Evolutionary conservation across 345 rosid genomes (phyloP).

Genomic region (Salix viminalis): DNA sequence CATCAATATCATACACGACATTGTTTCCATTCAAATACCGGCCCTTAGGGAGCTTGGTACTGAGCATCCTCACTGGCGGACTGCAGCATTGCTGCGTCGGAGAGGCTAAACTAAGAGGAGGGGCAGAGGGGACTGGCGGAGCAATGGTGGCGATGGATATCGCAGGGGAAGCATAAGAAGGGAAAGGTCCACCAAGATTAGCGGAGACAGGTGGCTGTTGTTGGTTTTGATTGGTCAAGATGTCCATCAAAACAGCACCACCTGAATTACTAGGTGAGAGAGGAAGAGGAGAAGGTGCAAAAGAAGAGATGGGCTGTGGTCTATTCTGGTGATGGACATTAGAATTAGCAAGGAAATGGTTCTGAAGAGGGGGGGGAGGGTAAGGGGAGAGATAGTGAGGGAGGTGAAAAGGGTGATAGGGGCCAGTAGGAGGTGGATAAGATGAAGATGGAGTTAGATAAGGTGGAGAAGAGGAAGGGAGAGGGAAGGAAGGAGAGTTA

Average conservation of each 20-base stretch:
- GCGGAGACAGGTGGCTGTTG: slow-evolving; percentile 20
- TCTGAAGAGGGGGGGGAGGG: slow-evolving; percentile 27
- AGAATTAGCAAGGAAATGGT: slow-evolving; percentile 24
- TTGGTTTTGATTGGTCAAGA: slow-evolving; percentile 20
- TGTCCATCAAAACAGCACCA: slow-evolving; percentile 24
- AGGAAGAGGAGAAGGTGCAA: slow-evolving; percentile 14
- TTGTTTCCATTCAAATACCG: slow-evolving; percentile 51
- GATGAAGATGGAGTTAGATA: slow-evolving; percentile 50
- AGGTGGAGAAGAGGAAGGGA: slow-evolving; percentile 28
- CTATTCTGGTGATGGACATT: slow-evolving; percentile 11
- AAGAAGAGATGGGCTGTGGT: slow-evolving; percentile 17
- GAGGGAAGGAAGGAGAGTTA: slow-evolving; percentile 28
- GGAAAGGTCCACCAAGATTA: slow-evolving; percentile 10
- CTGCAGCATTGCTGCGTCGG: slow-evolving; percentile 32
- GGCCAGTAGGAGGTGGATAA: slow-evolving; percentile 52
- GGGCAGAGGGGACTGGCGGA: slow-evolving; percentile 18
- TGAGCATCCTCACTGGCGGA: slow-evolving; percentile 31
- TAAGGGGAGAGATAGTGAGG: slow-evolving; percentile 36
- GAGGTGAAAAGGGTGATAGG: slow-evolving; percentile 35
- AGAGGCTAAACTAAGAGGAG: slow-evolving; percentile 28
- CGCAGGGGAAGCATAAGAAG: slow-evolving; percentile 16
- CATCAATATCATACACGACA: slow-evolving; percentile 63
- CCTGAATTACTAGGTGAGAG: slow-evolving; percentile 3
- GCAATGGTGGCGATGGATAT: neutral
- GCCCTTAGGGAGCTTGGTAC: slow-evolving; percentile 57